These are phyloP conservation scores for Tricholoma matsutake DNA, from an alignment of 768 basidiomycete genomes.

Conservation along the genomic window DNA sequence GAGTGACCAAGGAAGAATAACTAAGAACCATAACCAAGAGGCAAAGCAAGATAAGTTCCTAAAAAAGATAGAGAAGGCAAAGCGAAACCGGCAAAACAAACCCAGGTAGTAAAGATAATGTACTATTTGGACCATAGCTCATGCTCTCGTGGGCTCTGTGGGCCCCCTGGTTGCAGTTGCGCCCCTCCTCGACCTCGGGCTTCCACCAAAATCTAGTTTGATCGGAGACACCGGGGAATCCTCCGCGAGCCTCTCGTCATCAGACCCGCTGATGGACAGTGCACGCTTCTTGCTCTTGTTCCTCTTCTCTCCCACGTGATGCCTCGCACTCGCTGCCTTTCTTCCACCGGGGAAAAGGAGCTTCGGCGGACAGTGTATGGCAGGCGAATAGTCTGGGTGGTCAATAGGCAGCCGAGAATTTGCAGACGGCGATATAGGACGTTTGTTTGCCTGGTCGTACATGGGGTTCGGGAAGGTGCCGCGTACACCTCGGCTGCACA, in stretches of 20 bases:
- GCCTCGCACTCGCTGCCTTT: not conserved
- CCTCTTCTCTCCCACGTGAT: constrained; percentile 5
- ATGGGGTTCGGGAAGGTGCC: constrained; percentile 62
- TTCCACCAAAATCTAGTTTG: constrained; percentile 25
- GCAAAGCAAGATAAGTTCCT: not conserved
- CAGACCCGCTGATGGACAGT: constrained; percentile 19
- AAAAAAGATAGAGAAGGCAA: not conserved
- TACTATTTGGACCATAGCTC: not conserved
- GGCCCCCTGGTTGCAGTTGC: not conserved
- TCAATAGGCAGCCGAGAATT: constrained; percentile 54
- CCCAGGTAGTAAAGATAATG: not conserved
- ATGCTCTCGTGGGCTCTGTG: not conserved
- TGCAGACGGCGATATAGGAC: constrained; percentile 41
- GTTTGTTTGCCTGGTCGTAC: constrained; percentile 42
- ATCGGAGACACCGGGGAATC: constrained; percentile 17
- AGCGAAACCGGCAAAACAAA: not conserved
- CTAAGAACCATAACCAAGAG: not conserved
- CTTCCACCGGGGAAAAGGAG: constrained; percentile 45
- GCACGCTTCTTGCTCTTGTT: constrained; percentile 9
- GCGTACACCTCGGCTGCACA: constrained; percentile 61
- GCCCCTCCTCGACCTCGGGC: constrained; percentile 6
- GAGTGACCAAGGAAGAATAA: not conserved
- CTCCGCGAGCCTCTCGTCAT: constrained; percentile 13
- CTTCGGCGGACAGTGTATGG: constrained; percentile 51
- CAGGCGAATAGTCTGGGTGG: constrained; percentile 65